phyloP scores from a whole-genome alignment of 176 grass and related monocot species.

The Carex myosuroides region DNA sequence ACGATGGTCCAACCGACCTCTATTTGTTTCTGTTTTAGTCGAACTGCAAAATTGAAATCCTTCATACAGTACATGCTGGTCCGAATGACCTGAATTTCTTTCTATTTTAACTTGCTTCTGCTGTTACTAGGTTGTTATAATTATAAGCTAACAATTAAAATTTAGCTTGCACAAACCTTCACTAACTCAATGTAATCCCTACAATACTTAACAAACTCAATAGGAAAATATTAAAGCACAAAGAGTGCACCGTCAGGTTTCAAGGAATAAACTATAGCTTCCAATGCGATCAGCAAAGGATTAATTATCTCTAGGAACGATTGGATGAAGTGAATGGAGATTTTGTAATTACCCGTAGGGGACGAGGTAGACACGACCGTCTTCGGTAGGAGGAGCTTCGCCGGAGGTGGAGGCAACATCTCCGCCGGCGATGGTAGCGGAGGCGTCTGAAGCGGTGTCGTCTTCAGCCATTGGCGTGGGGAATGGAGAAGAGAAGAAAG shows the following conservation, averaged over 20 bases:
- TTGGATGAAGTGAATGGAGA: not conserved
- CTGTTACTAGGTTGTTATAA: not conserved
- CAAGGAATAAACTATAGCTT: not conserved
- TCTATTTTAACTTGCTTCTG: not conserved
- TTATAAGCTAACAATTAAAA: not conserved
- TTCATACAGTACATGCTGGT: not conserved
- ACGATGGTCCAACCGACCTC: not conserved
- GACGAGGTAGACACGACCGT: constrained; percentile 67
- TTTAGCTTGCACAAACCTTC: not conserved
- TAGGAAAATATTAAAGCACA: too few species aligned
- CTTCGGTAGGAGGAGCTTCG: not conserved
- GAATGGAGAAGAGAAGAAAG: constrained; percentile 28
- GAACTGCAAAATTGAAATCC: not conserved
- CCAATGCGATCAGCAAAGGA: not conserved
- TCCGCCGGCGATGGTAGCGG: not conserved
- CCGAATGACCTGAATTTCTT: not conserved
- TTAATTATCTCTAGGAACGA: not conserved
- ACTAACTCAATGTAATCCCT: not conserved
- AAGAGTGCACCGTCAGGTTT: not conserved
- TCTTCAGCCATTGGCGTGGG: not conserved
- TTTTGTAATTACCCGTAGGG: constrained; percentile 34
- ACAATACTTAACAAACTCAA: not conserved
- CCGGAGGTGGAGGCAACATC: not conserved
- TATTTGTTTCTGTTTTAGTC: not conserved
- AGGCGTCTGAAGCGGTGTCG: not conserved